These are phyloP conservation scores for Casaregolazyma suthepensis DNA, from an alignment of 1,139 yeast genomes.

Conservation along the genomic window DNA sequence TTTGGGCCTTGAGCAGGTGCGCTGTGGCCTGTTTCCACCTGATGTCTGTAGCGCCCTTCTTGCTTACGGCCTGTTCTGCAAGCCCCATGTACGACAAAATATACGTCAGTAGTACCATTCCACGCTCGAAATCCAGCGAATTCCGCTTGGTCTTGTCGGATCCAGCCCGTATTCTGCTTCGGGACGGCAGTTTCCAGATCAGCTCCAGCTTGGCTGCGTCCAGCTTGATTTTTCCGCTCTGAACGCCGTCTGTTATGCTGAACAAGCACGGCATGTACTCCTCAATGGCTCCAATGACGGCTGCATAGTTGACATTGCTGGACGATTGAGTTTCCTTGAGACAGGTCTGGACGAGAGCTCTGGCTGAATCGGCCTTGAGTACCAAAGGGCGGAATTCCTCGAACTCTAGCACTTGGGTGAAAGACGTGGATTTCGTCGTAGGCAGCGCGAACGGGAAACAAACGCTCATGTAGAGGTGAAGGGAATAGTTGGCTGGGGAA, in stretches of 20 bases:
- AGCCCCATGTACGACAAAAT: constrained; percentile 25
- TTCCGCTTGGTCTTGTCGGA: constrained; percentile 23
- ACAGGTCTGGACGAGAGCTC: constrained; percentile 29
- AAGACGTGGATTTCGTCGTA: constrained; percentile 2
- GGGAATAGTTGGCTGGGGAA: not conserved
- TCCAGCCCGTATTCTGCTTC: constrained; percentile 17
- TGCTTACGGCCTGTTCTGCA: constrained; percentile 18
- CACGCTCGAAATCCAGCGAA: constrained; percentile 28
- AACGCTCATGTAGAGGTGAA: constrained; percentile 7
- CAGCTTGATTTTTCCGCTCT: constrained; percentile 9
- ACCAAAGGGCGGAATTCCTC: constrained; percentile 11
- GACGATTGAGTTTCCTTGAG: constrained; percentile 29
- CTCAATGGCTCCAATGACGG: constrained; percentile 28
- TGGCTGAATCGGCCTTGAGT: constrained; percentile 27
- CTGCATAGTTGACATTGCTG: constrained; percentile 25
- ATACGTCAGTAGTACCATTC: constrained; percentile 29
- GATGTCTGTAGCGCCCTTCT: constrained; percentile 15
- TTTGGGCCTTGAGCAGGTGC: constrained; percentile 26
- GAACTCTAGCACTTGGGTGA: not conserved
- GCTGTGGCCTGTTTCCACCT: constrained; percentile 30
- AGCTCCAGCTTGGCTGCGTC: constrained; percentile 5
- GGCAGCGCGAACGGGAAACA: constrained; percentile 3
- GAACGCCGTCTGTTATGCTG: constrained; percentile 18
- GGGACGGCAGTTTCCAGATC: constrained; percentile 30
- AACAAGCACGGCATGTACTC: constrained; percentile 28